These are phyloP conservation scores for Avicennia marina DNA, from an alignment of 257 asterid species.

Conservation along the genomic window DNA sequence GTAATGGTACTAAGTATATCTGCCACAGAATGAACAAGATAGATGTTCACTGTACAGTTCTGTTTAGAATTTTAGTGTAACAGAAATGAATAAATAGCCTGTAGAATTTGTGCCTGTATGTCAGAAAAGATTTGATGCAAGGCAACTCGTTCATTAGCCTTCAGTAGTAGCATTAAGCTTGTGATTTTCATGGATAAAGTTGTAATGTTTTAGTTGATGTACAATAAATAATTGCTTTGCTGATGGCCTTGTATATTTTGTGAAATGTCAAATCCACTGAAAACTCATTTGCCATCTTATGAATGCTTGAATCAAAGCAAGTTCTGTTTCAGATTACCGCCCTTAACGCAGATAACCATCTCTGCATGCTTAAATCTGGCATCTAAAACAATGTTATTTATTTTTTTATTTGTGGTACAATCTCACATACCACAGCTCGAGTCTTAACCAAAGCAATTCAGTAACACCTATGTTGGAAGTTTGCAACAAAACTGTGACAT, in stretches of 20 bases:
- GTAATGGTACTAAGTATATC: no score
- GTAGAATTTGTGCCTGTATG: neutral
- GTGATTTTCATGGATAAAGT: neutral
- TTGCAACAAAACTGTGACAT: constrained; percentile 23
- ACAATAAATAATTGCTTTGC: neutral
- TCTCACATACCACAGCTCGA: no score
- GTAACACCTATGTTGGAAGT: neutral
- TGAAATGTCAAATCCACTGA: no score
- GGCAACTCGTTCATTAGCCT: no score
- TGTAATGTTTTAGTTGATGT: neutral
- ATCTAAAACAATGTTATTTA: no score
- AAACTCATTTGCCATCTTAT: no score
- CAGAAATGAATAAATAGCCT: no score
- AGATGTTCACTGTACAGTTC: no score
- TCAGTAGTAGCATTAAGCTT: neutral
- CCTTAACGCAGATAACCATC: neutral
- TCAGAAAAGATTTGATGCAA: no score
- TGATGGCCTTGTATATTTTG: neutral
- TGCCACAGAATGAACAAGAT: no score
- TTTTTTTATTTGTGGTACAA: neutral
- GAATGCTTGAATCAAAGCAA: neutral
- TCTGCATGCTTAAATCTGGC: no score
- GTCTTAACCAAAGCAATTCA: neutral
- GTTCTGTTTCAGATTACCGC: neutral
- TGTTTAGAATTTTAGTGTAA: no score